Conservation (phyloP, 2,329 filamentous ascomycete genomes). For the Didymella lethalis region DNA sequence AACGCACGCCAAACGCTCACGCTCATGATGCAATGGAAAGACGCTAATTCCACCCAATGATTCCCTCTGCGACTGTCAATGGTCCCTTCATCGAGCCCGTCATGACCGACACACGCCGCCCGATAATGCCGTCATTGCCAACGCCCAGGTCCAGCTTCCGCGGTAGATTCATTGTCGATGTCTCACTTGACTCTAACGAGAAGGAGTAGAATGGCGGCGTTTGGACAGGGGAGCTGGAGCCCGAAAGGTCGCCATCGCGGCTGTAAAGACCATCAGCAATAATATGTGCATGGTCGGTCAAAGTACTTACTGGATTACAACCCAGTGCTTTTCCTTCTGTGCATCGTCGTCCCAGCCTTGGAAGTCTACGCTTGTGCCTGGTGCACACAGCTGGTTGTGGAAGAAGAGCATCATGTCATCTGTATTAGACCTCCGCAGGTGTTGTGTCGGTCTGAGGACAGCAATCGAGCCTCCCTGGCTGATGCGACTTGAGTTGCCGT, state of each 20-base stretch:
- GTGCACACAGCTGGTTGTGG: constrained; percentile 33
- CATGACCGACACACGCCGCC: constrained; percentile 45
- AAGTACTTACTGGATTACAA: constrained; percentile 43
- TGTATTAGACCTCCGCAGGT: constrained; percentile 15
- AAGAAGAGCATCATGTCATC: constrained; percentile 42
- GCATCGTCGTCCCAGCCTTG: constrained; percentile 31
- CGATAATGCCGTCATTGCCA: constrained; percentile 44
- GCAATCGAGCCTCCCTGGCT: constrained; percentile 50
- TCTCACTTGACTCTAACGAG: constrained; percentile 18
- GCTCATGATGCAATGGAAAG: background rate
- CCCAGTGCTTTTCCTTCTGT: constrained; percentile 28
- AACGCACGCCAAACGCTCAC: constrained; percentile 1
- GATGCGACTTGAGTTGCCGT: constrained; percentile 36
- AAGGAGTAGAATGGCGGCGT: constrained; percentile 40
- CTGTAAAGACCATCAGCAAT: constrained; percentile 20
- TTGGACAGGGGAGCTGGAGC: background rate
- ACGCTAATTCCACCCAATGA: constrained; percentile 48
- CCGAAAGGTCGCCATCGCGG: constrained; percentile 44
- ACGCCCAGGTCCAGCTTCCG: constrained; percentile 42
- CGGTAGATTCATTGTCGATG: constrained; percentile 27
- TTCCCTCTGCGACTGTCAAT: constrained; percentile 40
- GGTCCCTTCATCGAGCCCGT: constrained; percentile 29
- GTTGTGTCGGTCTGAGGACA: constrained; percentile 35
- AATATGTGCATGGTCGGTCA: background rate
- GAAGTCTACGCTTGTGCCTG: constrained; percentile 40